A percentile compares a stretch with the other conserved stretches of the same genome.
These are phyloP conservation scores for Fraxinus angustifolia DNA, from an alignment of 305 asterid genomes.

Conservation along the genomic window DNA sequence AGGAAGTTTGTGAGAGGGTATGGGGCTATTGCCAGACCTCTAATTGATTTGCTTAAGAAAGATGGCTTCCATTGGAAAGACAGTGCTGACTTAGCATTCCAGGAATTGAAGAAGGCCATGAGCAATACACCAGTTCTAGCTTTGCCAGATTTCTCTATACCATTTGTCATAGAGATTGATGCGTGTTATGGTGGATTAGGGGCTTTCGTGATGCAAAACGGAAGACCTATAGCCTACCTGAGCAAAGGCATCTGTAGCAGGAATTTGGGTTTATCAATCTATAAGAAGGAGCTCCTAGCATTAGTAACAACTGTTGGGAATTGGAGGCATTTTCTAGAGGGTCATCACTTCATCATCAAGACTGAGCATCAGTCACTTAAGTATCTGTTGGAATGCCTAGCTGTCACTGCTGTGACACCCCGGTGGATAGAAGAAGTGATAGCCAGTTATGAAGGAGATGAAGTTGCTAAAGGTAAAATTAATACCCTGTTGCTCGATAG, in stretches of 20 bases:
- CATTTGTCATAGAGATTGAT: neutral
- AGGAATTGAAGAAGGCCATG: neutral
- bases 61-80: neutral
- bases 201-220: neutral
- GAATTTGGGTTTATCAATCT: neutral
- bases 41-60: neutral
- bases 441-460: neutral
- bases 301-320: neutral
- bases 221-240: neutral
- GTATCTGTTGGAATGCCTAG: neutral
- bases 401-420: neutral
- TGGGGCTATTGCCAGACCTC: neutral
- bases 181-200: neutral
- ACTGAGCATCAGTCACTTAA: neutral
- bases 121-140: neutral
- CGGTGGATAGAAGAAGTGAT: neutral
- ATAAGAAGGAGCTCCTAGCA: neutral
- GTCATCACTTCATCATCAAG: neutral
- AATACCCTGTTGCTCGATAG: neutral
- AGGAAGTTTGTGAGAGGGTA: neutral
- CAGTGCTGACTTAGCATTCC: neutral
- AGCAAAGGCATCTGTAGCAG: neutral
- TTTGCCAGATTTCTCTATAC: neutral
- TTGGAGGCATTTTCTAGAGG: neutral
- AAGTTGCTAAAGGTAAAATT: neutral